These are phyloP conservation scores for Physcia stellaris DNA, from an alignment of 495 filamentous ascomycete species.

Conservation along the genomic window DNA sequence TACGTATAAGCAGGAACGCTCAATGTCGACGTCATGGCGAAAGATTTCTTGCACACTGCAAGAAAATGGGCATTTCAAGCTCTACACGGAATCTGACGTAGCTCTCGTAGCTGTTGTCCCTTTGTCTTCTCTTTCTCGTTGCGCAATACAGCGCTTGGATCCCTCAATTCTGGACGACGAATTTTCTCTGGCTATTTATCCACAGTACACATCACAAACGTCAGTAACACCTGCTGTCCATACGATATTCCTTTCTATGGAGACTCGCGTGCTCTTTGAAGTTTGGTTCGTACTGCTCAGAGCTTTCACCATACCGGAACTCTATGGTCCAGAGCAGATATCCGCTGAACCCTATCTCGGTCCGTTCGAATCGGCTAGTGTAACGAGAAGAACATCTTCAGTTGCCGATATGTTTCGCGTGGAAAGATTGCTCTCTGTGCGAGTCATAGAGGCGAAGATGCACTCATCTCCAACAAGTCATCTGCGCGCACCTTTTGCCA, in stretches of 20 bases:
- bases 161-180: slow-evolving; percentile 88
- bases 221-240: slow-evolving; percentile 47
- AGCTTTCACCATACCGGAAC: slow-evolving; percentile 85
- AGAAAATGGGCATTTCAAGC: slow-evolving; percentile 88
- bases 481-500: slow-evolving; percentile 8
- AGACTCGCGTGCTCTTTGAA: slow-evolving; percentile 79
- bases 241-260: slow-evolving; percentile 74
- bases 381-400: slow-evolving; percentile 15
- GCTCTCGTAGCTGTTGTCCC: slow-evolving; percentile 69
- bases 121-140: slow-evolving; percentile 76
- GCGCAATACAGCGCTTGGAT: slow-evolving; percentile 79
- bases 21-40: slow-evolving; percentile 55
- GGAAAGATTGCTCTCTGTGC: slow-evolving; percentile 44
- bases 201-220: slow-evolving; percentile 57
- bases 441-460: slow-evolving; percentile 49
- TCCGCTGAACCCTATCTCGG: slow-evolving; percentile 8
- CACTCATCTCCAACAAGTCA: slow-evolving; percentile 10
- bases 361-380: slow-evolving; percentile 15
- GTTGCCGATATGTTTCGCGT: slow-evolving; percentile 50
- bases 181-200: slow-evolving; percentile 87
- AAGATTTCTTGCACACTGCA: slow-evolving; percentile 84
- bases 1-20: slow-evolving; percentile 41
- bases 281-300: slow-evolving; percentile 92
- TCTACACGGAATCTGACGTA: slow-evolving; percentile 72
- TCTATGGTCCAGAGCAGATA: slow-evolving; percentile 54